Evolutionary conservation across 768 basidiomycete genomes (phyloP), one percentile per base, ranked within the genome.

Genomic region (Boletus vinaceobasis): DNA sequence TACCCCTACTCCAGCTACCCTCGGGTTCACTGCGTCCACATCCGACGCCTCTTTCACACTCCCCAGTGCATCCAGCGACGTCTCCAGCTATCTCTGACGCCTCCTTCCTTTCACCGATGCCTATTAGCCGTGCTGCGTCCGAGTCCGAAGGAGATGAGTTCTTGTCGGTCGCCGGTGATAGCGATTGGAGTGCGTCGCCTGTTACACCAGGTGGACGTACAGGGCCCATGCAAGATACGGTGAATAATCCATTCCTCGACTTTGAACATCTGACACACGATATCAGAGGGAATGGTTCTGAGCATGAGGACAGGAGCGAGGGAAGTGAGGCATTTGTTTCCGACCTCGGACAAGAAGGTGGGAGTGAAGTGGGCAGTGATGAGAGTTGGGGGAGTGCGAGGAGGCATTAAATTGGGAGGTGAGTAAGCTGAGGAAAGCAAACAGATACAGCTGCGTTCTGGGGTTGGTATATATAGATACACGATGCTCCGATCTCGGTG

Each of bases 371-470:
- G 1, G 65, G 57, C 2, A 66, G 65, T 5, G 66, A 62, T 3
- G 60, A 57, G 43, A 66, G 65, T 23, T 65, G 66, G 66, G 66
- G 63, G 31, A 68, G 66, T 31, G 66, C 56, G 32, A 59, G 52
- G 48, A 48, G 50, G 43, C 54, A 63, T 38, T 59, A 58, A 53
- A 17, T 26, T 31, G 33, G 26, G 42, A n/a, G 32, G 23, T 35
- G 7, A 44, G 35, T 44, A 33, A 55, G 37, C 9, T 15, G 54
- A 17, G 23, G 37, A n/a, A 53, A 14, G 31, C 29, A 19, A n/a
- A 11, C 21, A 11, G 29, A 52, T 52, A 14, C 38, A 53, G n/a
- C 23, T 10, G 5, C 11, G 2, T 23, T 37, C 21, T 8, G 52
- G 15, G 17, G 49, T 8, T 19, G 49, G 32, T 38, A 19, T 7